These are phyloP conservation scores for Suhomyces atakaporum DNA, from an alignment of 1,139 yeast species.

Conservation along the genomic window DNA sequence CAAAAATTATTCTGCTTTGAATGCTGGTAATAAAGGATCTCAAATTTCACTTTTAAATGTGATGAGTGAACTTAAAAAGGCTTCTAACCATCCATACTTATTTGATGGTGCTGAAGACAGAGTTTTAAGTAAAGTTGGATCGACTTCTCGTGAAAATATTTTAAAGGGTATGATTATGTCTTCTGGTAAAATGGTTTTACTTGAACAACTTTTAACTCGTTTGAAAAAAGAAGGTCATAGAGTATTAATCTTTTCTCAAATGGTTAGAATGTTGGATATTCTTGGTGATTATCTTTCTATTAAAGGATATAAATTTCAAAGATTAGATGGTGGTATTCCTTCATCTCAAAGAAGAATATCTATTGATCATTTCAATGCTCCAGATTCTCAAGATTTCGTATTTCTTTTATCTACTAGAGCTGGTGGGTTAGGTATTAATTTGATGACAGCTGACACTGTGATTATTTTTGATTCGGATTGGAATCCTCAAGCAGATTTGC, in stretches of 20 bases:
- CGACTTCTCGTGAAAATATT: conserved; percentile 71
- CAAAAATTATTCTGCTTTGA: conserved; percentile 85
- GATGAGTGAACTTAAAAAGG: conserved; percentile 95
- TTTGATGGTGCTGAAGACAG: conserved; percentile 92
- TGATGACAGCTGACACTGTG: conserved; percentile 99
- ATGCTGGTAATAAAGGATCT: conserved; percentile 74
- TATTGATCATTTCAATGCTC: conserved; percentile 95
- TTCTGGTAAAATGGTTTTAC: conserved; percentile 94
- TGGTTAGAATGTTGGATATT: conserved; percentile 96
- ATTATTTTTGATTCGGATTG: conserved; percentile 97
- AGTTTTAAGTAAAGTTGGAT: conserved; percentile 65
- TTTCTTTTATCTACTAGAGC: conserved; percentile 94
- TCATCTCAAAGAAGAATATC: conserved; percentile 92
- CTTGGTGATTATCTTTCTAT: conserved; percentile 89
- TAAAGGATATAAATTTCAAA: conserved; percentile 87
- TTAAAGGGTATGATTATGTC: conserved; percentile 94
- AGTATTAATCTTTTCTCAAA: conserved; percentile 90
- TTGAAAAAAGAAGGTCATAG: conserved; percentile 93
- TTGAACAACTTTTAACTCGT: conserved; percentile 84
- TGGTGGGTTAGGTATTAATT: conserved; percentile 96
- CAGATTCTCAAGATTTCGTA: conserved; percentile 89
- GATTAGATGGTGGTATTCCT: conserved; percentile 96
- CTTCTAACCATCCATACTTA: conserved; percentile 93
- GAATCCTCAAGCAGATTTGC: conserved; percentile 98
- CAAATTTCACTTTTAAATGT: conserved; percentile 86